Evolutionary conservation across 129 eudicot species (phyloP), one percentile per base, ranked within the genome.

Genomic region (Helianthus annuus): DNA sequence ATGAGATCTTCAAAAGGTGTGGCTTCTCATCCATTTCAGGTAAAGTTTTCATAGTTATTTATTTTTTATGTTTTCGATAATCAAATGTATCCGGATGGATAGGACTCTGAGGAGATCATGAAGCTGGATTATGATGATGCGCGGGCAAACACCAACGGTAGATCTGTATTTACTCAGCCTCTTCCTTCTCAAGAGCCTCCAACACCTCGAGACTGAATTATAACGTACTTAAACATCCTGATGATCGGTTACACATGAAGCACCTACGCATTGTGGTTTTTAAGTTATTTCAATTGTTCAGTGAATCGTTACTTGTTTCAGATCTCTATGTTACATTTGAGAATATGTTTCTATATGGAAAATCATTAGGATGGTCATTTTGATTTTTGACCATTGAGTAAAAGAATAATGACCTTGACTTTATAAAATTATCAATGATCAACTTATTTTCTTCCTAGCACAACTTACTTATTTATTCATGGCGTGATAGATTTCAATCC

Each of bases 71-170:
- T 40, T 48, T 61, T 22, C 29, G 42, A 74, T 74, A 27, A 2
- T 27, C 1, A 27, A 27, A 27, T 27, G 32, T 27, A 27, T 27
- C 32, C 2, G 32, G 32, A 27, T 2, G 32, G 24, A 74, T 62
- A 64, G 72, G 65, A 64, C 9, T 56, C 64, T 27, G 71, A 68
- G 63, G 64, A 75, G 68, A 52, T 75, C 55, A 45, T 48, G 51
- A 22, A 49, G 54, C 42, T 75, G 74, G 80, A 80, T 61, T 80
- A 80, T 15, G 76, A 59, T 6, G 81, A 75, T 11, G 64, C 84
- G 10, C 70, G 80, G 58, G 59, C 84, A 49, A 80, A 80, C 69
- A 49, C 51, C 51, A 80, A 80, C 62, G 7, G 17, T 17, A 64
- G 29, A 64, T 68, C 75, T 34, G 84, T 73, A 27, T 24, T 74